phyloP scores from a whole-genome alignment of 2,329 filamentous ascomycete species.

The Botrytis squamosa region DNA sequence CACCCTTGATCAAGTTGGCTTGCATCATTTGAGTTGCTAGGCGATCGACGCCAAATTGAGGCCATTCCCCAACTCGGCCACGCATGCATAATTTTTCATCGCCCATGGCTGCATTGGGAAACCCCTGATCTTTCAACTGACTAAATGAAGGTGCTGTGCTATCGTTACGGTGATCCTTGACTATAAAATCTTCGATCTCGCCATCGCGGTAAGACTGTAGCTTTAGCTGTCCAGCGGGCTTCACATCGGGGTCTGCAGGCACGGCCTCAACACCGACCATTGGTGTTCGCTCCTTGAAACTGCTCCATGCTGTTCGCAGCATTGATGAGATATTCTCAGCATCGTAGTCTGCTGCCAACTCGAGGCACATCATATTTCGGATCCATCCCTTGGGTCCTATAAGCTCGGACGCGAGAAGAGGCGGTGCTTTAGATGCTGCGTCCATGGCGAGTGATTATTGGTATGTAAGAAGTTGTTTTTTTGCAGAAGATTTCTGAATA shows the following conservation, averaged over 20 bases:
- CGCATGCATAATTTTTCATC: conserved; percentile 12
- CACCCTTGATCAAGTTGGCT: conserved; percentile 13
- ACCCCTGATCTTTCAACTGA: conserved; percentile 8
- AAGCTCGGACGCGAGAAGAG: conserved; percentile 10
- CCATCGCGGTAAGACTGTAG: conserved; percentile 11
- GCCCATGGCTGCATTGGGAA: conserved; percentile 14
- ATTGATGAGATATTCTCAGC: conserved; percentile 16
- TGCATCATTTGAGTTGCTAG: conserved; percentile 16
- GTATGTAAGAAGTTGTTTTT: not conserved
- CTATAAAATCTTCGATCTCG: conserved; percentile 14
- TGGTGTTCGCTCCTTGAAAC: conserved; percentile 8
- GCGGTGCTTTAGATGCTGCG: conserved; percentile 10
- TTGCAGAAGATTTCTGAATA: not conserved
- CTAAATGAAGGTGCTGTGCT: not conserved
- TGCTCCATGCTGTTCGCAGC: conserved; percentile 14
- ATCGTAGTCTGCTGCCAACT: conserved; percentile 14
- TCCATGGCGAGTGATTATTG: conserved; percentile 3
- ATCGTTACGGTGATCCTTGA: conserved; percentile 12
- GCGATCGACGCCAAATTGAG: conserved; percentile 12
- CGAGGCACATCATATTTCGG: conserved; percentile 4
- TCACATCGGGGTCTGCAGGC: conserved; percentile 10
- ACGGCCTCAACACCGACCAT: conserved; percentile 16
- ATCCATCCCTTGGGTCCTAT: conserved; percentile 13
- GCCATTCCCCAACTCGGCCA: conserved; percentile 14
- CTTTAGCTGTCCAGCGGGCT: conserved; percentile 13